Evolutionary conservation across 2,329 filamentous ascomycete species (phyloP), one percentile per base, ranked within the genome.

Genomic region (Epichloe hybrida): DNA sequence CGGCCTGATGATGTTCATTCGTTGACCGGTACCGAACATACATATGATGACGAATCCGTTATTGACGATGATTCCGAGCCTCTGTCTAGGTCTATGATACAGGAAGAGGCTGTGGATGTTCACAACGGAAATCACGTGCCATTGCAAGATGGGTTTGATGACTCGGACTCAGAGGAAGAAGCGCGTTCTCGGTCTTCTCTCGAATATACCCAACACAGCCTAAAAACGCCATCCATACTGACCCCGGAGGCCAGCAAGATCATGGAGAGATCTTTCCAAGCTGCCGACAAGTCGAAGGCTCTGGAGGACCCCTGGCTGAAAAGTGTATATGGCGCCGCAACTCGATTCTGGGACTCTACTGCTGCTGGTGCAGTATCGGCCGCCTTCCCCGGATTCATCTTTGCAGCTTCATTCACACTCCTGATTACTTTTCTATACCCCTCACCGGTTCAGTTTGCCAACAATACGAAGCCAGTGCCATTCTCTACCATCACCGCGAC

Each of bases 1-100:
- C 70, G 68, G 20, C 64, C 72, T 31, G 75, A 77, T 50, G 76
- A 79, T 53, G 68, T 75, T 5, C 72, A 75, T 46, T 78, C 74
- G 57, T 62, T 77, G 43, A 63, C 70, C 51, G 74, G 69, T 15
- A 75, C 74, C 31, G 72, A 77, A 51, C 66, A 69, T 34, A 72
- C 70, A 27, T 67, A 69, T 45, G 72, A 73, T 49, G 71, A 73
- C 42, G 66, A 67, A 45, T 68, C 65, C 27, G 43, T 67, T 5
- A 56, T 58, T 21, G 69, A 70, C 53, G 67, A 68, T 7, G 60
- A 61, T 35, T 60, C 61, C 52, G 40, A 53, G 23, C 42, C 8
- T 31, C 42, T 50, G 4, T 46, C 51, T 23, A 45, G 38, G 38
- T 52, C 52, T 39, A 42, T 51, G 38, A 54, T 56, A 3, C 55